Base-by-base conservation (phyloP, 345 rosid genomes). In the Citrus sp. region DNA sequence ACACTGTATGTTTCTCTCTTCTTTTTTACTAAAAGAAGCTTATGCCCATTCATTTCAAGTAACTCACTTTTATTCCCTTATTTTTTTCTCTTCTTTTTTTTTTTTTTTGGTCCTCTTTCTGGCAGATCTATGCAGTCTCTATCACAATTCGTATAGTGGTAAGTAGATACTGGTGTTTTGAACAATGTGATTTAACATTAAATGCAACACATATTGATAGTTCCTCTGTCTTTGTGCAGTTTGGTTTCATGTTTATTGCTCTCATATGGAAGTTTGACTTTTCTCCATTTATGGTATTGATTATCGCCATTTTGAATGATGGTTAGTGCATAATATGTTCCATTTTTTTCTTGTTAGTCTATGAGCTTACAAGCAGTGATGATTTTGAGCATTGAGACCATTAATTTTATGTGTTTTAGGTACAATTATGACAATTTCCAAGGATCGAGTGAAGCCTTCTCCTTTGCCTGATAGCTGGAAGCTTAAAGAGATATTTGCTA, bases 381-480 rank as follows among this genome's bases (percentile, higher is more conserved):
- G 46, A 68, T n/a, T 32, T 67, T 1, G 35, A 37, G 65, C 21
- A 34, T 30, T 79, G 19, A 37, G 67, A 65, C 65, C 74, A 14
- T 60, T n/a, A 13, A 28, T 73, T 30, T 63, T 59, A 7, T 58
- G 35, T 28, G 37, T 70, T 62, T 38, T 77, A 92, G 97, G 99
- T 68, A 93, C 99, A 9, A 93, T 95, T 74, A 93, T 95, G 98
- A 95, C 97, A 18, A 95, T 95, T 80, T 90, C 98, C 55, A 92
- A 95, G 84, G 98, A 95, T 62, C 75, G 94, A 82, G 99, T 95
- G 67, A 92, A 92, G 89, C 98, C 99, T 58, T 95, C 99, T 79
- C 98, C 99, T 30, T 67, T 90, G 83, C 99, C 97, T 4, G 99
- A 93, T 77, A 93, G 97, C 86, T 95, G 98, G 99, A 95, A 91